Evolutionary conservation across 2,329 filamentous ascomycete genomes (phyloP).

Genomic region (Alternaria triticina): DNA sequence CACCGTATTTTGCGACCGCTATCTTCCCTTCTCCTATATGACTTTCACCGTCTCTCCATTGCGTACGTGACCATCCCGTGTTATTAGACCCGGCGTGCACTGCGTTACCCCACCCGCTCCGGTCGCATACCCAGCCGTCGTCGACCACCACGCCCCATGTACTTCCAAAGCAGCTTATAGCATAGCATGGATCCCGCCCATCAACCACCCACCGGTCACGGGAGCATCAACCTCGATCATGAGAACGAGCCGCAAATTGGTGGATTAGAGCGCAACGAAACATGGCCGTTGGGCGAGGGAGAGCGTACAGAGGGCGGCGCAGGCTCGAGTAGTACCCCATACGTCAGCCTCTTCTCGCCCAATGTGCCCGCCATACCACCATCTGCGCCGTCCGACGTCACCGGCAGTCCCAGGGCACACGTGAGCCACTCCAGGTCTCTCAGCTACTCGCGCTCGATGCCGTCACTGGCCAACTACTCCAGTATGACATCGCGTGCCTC

Average conservation of each 20-base stretch:
- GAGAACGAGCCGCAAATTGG: conserved; percentile 9
- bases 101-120: conserved; percentile 8
- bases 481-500: conserved; percentile 37
- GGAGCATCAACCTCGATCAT: conserved; percentile 14
- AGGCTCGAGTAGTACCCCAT: conserved; percentile 20
- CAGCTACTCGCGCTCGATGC: conserved; percentile 39
- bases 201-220: conserved; percentile 21
- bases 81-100: not conserved
- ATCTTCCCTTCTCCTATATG: conserved; percentile 2
- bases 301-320: conserved; percentile 14
- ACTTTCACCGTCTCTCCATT: not conserved
- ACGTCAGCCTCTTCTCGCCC: conserved; percentile 39
- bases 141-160: conserved; percentile 13
- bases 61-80: not conserved
- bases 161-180: conserved; percentile 4
- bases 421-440: conserved; percentile 19
- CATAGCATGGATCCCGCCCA: conserved; percentile 25
- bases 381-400: conserved; percentile 17
- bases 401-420: conserved; percentile 13
- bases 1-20: conserved; percentile 3
- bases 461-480: conserved; percentile 30
- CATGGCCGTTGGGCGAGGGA: conserved; percentile 17
- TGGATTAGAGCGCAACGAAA: conserved; percentile 14
- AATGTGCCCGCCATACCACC: conserved; percentile 22
- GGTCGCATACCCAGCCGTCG: not conserved